phyloP scores from a whole-genome alignment of 108 stramenopile species.

The Pelagomonas calceolata region DNA sequence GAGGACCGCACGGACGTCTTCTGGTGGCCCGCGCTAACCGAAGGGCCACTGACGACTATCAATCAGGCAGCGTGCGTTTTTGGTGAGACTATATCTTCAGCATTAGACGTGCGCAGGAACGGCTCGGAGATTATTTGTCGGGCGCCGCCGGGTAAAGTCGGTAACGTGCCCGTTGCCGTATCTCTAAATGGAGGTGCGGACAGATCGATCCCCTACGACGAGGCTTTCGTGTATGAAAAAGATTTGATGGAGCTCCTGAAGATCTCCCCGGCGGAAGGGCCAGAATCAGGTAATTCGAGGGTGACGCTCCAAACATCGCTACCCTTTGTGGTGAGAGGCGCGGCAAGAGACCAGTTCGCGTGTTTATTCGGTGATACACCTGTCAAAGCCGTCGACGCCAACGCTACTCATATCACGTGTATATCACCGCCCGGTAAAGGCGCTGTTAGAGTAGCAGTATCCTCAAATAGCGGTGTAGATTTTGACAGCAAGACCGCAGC shows the following conservation, averaged over 20 bases:
- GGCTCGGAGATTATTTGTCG: no score
- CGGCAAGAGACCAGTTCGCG: neutral
- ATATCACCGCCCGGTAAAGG: neutral
- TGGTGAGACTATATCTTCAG: no score
- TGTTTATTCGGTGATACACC: neutral
- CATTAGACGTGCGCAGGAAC: no score
- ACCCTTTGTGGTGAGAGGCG: neutral
- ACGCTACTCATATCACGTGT: neutral
- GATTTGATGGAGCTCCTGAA: neutral
- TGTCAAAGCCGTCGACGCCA: neutral
- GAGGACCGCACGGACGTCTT: no score
- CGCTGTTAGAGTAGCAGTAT: conserved; percentile 15
- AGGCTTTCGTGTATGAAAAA: neutral
- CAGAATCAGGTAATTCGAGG: neutral
- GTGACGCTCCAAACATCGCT: neutral
- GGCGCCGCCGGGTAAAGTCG: no score
- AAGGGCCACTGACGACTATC: neutral
- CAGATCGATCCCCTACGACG: neutral
- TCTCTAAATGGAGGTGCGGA: neutral
- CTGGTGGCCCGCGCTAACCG: neutral
- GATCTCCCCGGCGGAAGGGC: neutral
- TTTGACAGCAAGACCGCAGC: neutral
- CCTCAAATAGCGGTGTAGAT: conserved; percentile 20
- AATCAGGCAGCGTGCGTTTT: neutral
- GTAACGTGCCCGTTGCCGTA: neutral